Evolutionary conservation across 179 eudicot genomes (phyloP).

Genomic region (Carnegiea gigantea): DNA sequence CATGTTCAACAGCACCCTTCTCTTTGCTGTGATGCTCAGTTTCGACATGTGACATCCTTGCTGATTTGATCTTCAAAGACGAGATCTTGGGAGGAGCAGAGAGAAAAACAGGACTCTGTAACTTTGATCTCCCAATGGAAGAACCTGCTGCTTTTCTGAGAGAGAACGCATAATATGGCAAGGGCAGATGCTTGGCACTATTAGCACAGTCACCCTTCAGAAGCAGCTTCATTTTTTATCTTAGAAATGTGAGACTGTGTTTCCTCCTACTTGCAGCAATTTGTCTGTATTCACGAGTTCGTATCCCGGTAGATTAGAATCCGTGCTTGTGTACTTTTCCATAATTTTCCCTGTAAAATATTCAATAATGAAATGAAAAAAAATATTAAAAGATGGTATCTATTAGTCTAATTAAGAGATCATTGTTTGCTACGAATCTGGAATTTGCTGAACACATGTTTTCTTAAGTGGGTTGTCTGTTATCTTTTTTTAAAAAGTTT

Average conservation of each 20-base stretch:
- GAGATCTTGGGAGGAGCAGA: slow-evolving; percentile 3
- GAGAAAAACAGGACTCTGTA: not conserved
- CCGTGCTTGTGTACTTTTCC: no score
- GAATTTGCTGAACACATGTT: no score
- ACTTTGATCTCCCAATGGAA: not conserved
- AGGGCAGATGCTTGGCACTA: not conserved
- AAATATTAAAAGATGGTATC: no score
- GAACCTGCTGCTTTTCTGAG: not conserved
- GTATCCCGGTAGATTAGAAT: not conserved
- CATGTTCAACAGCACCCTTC: not conserved
- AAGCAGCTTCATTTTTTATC: not conserved
- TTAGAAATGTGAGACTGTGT: not conserved
- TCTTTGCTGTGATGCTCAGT: not conserved
- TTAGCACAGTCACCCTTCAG: not conserved
- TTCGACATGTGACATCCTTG: not conserved
- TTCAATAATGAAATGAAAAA: no score
- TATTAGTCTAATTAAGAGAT: no score
- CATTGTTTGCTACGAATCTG: no score
- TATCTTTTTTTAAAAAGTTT: no score
- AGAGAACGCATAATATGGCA: not conserved
- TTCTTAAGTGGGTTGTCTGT: no score
- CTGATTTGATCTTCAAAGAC: not conserved
- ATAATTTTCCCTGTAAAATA: no score
- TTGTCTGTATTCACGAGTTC: not conserved
- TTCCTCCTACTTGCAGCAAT: not conserved